phyloP scores from a whole-genome alignment of 163 green algal species.

The Smithsoniella earleae region DNA sequence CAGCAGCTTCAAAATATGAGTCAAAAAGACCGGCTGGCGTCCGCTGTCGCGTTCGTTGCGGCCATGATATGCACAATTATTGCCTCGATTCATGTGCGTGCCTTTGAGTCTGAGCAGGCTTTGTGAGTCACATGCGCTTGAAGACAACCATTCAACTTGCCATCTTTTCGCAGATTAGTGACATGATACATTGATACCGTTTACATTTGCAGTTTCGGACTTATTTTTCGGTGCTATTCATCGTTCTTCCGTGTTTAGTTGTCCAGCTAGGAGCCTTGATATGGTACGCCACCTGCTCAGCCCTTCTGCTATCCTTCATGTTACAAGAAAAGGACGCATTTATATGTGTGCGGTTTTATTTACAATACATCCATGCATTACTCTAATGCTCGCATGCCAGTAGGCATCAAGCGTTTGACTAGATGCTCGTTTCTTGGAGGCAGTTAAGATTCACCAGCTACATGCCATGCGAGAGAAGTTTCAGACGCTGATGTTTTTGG shows the following conservation, averaged over 20 bases:
- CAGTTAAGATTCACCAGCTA: neutral
- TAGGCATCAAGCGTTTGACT: neutral
- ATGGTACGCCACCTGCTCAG: conserved; percentile 1
- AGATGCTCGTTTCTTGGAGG: neutral
- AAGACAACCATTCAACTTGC: neutral
- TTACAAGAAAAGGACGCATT: neutral
- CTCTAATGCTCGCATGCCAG: neutral
- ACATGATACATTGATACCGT: too few species aligned
- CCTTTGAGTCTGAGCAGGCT: neutral
- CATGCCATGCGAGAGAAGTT: neutral
- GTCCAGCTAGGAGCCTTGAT: conserved; percentile 2
- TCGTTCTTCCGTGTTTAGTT: conserved; percentile 18
- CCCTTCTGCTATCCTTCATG: neutral
- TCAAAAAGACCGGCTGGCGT: neutral
- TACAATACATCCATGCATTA: neutral
- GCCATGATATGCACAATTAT: conserved; percentile 12
- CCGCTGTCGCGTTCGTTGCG: neutral
- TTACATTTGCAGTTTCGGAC: neutral
- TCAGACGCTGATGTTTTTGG: too few species aligned
- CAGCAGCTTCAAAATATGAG: conserved; percentile 7
- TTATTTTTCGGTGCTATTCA: conserved; percentile 20
- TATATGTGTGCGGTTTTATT: too few species aligned
- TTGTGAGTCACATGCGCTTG: neutral
- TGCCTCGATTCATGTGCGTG: neutral
- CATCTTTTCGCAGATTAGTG: too few species aligned